Evolutionary conservation across 225 moss, liverwort and hornwort genomes (phyloP).

Genomic region (Takakia lepidozioides): DNA sequence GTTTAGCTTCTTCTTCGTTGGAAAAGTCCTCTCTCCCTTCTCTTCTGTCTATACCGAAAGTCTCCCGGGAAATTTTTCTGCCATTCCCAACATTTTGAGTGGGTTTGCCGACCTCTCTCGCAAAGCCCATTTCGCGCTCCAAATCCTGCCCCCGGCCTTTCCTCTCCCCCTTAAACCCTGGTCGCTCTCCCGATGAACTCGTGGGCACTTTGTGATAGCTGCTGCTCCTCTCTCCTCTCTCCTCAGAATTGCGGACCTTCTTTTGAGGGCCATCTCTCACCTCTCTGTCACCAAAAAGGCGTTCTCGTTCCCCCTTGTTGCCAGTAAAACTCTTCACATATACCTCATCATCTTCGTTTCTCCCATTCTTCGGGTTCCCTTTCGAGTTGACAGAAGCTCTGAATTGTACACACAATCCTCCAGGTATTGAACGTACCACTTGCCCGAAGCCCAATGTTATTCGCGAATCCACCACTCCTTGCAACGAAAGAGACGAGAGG

Average conservation of each 20-base stretch:
- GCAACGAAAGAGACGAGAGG: not conserved
- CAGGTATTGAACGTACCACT: no score
- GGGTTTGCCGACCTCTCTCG: constrained; percentile 1
- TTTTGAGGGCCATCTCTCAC: constrained; percentile 1
- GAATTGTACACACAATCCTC: not conserved
- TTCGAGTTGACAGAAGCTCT: not conserved
- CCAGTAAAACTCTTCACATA: constrained; percentile 40
- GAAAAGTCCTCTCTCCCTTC: not conserved
- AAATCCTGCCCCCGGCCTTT: constrained; percentile 9
- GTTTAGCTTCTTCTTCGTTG: no score
- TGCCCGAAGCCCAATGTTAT: constrained; percentile 7
- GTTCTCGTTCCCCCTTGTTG: not conserved
- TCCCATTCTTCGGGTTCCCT: not conserved
- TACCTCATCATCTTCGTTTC: constrained; percentile 26
- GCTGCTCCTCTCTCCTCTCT: constrained; percentile 1
- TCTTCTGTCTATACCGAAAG: not conserved
- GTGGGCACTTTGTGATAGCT: constrained; percentile 7
- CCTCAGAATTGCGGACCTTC: constrained; percentile 6
- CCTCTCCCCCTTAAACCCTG: constrained; percentile 22
- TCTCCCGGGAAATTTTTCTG: constrained; percentile 4
- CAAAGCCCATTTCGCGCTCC: no score
- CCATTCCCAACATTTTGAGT: constrained; percentile 1
- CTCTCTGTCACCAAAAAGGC: not conserved
- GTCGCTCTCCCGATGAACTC: constrained; percentile 8
- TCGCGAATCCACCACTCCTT: not conserved